phyloP scores from a whole-genome alignment of 148 eudicot species.

The Beta vulgaris region DNA sequence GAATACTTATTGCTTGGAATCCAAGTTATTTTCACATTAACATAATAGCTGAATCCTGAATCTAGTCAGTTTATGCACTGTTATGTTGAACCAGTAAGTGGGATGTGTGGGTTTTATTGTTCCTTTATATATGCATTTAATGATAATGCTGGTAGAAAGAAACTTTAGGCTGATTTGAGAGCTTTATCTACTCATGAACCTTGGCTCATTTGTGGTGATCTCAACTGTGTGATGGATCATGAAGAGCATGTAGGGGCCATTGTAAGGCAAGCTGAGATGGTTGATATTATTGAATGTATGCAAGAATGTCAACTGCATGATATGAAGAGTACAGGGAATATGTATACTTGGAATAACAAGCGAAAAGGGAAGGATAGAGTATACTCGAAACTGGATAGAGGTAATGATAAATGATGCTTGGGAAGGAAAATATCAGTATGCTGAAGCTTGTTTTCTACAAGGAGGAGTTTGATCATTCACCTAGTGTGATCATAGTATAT shows the following conservation, averaged over 20 bases:
- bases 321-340: background rate
- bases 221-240: background rate
- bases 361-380: background rate
- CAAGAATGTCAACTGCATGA: background rate
- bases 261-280: background rate
- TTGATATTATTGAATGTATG: background rate
- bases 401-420: background rate
- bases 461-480: background rate
- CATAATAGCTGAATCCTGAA: fast-evolving
- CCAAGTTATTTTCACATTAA: background rate
- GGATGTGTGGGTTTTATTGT: background rate
- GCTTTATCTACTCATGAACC: background rate
- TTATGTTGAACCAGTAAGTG: background rate
- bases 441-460: background rate
- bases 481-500: background rate
- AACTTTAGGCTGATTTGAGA: background rate
- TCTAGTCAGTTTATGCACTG: background rate
- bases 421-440: background rate
- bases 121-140: background rate
- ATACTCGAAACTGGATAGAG: background rate
- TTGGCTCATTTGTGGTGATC: background rate
- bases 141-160: background rate
- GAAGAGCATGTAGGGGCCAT: background rate
- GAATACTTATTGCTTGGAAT: background rate
- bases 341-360: background rate